Conservation (phyloP, 768 basidiomycete genomes). For the Boletus rex-veris region DNA sequence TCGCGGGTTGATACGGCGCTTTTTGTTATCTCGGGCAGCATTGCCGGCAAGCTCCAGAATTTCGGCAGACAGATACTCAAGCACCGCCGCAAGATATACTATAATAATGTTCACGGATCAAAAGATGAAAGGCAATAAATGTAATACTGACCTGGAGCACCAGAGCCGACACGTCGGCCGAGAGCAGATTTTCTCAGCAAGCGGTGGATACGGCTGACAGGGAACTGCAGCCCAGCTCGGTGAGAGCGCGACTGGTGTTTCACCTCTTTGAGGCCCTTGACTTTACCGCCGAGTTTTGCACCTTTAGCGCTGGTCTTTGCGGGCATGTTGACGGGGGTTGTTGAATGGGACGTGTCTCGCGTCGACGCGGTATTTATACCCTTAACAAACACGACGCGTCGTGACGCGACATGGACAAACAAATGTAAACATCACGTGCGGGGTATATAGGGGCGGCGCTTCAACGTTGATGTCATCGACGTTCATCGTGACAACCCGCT, state of each 20-base stretch:
- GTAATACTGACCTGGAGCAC: constrained; percentile 62
- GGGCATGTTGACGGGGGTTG: constrained; percentile 20
- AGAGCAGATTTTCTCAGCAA: constrained; percentile 84
- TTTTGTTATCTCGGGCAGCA: constrained; percentile 88
- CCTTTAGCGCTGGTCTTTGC: constrained; percentile 27
- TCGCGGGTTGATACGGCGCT: constrained; percentile 93
- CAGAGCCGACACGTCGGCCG: constrained; percentile 82
- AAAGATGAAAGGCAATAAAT: neutral
- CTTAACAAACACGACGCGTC: constrained; percentile 39
- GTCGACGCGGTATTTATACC: constrained; percentile 23
- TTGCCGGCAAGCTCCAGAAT: constrained; percentile 92
- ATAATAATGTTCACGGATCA: neutral
- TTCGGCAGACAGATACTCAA: constrained; percentile 91
- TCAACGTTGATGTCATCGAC: constrained; percentile 9
- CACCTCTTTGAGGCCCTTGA: constrained; percentile 36
- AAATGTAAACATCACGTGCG: constrained; percentile 31
- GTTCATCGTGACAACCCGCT: constrained; percentile 13
- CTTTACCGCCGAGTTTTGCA: constrained; percentile 52
- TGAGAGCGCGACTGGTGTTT: constrained; percentile 67
- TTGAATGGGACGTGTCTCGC: neutral
- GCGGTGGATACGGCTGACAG: constrained; percentile 90
- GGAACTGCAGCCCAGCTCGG: constrained; percentile 79
- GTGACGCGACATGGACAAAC: constrained; percentile 32
- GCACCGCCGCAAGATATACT: constrained; percentile 91
- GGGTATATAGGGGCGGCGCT: constrained; percentile 32